Evolutionary conservation across 202 grass and related monocot genomes (phyloP).

Genomic region (Elaeis oleifera): DNA sequence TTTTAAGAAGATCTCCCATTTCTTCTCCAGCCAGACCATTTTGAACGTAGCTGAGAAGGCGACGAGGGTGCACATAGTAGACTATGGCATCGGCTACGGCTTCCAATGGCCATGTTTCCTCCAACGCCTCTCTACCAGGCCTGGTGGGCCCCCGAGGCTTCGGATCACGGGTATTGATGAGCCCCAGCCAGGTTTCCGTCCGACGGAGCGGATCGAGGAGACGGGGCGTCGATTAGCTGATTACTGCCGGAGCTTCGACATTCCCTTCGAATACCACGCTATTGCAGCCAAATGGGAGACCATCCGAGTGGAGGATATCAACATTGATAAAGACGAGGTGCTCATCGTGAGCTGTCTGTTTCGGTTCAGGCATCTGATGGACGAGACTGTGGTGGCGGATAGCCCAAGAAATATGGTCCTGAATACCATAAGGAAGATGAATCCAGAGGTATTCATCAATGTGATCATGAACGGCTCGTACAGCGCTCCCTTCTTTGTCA

Average conservation of each 20-base stretch:
- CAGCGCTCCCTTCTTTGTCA: slow-evolving; percentile 75
- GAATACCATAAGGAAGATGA: slow-evolving; percentile 88
- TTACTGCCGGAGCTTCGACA: slow-evolving; percentile 60
- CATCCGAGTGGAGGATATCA: slow-evolving; percentile 59
- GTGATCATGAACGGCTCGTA: slow-evolving; percentile 77
- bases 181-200: slow-evolving; percentile 78
- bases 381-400: slow-evolving; percentile 73
- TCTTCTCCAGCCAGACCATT: slow-evolving; percentile 87
- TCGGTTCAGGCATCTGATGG: slow-evolving; percentile 67
- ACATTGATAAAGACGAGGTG: slow-evolving; percentile 66
- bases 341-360: slow-evolving; percentile 74
- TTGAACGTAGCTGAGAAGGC: slow-evolving; percentile 62
- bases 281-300: slow-evolving; percentile 74
- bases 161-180: slow-evolving; percentile 79
- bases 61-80: slow-evolving; percentile 75
- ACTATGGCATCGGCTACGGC: slow-evolving; percentile 79
- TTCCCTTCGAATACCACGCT: slow-evolving; percentile 66
- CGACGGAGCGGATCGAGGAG: slow-evolving; percentile 63
- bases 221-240: slow-evolving; percentile 65
- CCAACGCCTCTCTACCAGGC: slow-evolving; percentile 47
- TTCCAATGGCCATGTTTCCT: slow-evolving; percentile 96
- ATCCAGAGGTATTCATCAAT: slow-evolving; percentile 64
- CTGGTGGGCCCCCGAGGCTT: slow-evolving; percentile 54
- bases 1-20: slow-evolving; percentile 92
- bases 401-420: slow-evolving; percentile 75